Conservation (phyloP, 768 basidiomycete genomes). For the Boletus reticulatus region DNA sequence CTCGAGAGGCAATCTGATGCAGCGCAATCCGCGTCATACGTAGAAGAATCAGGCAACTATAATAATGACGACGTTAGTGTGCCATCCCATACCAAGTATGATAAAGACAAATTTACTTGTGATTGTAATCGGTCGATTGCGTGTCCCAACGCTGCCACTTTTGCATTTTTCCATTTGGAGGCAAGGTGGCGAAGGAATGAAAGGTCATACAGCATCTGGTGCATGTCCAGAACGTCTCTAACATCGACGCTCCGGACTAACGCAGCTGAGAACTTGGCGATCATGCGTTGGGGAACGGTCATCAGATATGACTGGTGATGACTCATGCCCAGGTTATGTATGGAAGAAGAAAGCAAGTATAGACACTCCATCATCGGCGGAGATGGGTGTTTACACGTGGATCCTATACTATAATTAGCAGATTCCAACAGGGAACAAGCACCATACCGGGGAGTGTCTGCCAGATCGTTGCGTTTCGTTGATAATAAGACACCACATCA, state of each 20-base stretch:
- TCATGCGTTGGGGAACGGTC: constrained; percentile 37
- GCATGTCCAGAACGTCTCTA: constrained; percentile 24
- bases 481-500: constrained; percentile 21
- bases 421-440: neutral
- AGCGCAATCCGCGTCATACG: constrained; percentile 27
- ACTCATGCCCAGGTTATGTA: constrained; percentile 55
- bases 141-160: constrained; percentile 23
- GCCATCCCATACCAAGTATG: neutral
- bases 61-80: constrained; percentile 4
- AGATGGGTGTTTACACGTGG: constrained; percentile 43
- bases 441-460: constrained; percentile 11
- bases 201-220: constrained; percentile 44
- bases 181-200: constrained; percentile 45
- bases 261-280: constrained; percentile 35
- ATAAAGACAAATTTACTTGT: constrained; percentile 25
- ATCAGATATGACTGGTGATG: constrained; percentile 36
- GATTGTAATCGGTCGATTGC: constrained; percentile 25
- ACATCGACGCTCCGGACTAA: constrained; percentile 35
- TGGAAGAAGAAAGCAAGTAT: constrained; percentile 47
- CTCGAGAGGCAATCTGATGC: constrained; percentile 47
- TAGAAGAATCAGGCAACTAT: constrained; percentile 14
- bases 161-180: constrained; percentile 29
- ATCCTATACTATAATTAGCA: constrained; percentile 19
- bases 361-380: constrained; percentile 53
- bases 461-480: constrained; percentile 2